Conservation (phyloP, 169 alveolate species). For the Neospora caninum region DNA sequence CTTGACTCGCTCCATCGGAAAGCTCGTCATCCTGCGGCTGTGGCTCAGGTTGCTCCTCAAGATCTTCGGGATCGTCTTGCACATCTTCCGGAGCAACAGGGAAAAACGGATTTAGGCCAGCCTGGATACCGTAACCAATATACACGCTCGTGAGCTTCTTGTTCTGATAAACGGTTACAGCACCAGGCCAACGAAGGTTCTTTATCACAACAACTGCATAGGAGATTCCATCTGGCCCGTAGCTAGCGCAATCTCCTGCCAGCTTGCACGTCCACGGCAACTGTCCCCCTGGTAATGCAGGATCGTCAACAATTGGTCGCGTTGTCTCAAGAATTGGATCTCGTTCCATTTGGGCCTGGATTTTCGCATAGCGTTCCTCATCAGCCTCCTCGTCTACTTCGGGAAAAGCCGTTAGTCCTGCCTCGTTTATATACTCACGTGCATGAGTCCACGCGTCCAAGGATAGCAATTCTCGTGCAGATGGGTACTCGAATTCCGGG, state of each 20-base stretch:
- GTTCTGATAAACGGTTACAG: conserved; percentile 72
- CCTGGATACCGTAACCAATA: conserved; percentile 81
- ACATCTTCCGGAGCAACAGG: conserved; percentile 82
- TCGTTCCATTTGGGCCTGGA: conserved; percentile 45
- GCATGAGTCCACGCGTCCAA: conserved; percentile 53
- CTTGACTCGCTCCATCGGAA: conserved; percentile 64
- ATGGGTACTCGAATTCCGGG: conserved; percentile 54
- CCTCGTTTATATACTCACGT: conserved; percentile 11
- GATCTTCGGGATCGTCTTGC: conserved; percentile 80
- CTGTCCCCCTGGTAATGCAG: conserved; percentile 27
- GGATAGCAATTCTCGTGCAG: not conserved
- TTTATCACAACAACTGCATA: conserved; percentile 74
- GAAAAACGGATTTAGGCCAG: conserved; percentile 75
- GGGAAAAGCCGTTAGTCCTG: conserved; percentile 51
- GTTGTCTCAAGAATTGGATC: conserved; percentile 54
- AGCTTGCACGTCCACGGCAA: conserved; percentile 24
- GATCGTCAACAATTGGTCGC: conserved; percentile 31
- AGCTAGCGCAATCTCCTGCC: conserved; percentile 40
- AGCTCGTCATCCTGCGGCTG: conserved; percentile 78
- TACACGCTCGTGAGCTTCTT: conserved; percentile 76
- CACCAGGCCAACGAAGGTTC: conserved; percentile 85
- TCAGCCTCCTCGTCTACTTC: conserved; percentile 59
- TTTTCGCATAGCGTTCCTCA: conserved; percentile 8
- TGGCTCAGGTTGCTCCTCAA: conserved; percentile 85
- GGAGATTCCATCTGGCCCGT: conserved; percentile 65